phyloP scores from a whole-genome alignment of 2,329 filamentous ascomycete genomes.

The Ophiostoma populinum region DNA sequence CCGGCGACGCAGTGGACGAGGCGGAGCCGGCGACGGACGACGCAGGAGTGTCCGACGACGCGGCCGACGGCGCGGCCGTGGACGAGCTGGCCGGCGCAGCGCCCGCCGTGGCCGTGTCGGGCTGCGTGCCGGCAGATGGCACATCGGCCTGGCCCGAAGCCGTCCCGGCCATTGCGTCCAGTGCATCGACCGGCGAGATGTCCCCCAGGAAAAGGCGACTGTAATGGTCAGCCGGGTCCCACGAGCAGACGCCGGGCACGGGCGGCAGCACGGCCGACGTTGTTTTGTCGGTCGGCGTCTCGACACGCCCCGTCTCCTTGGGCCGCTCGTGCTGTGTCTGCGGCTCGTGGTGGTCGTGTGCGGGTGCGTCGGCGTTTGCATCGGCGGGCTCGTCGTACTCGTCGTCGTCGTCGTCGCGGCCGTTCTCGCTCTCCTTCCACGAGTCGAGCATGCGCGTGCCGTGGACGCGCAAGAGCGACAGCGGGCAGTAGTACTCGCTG shows the following conservation, averaged over 20 bases:
- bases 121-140: no score
- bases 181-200: no score
- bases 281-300: no score
- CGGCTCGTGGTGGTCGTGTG: conserved; percentile 14
- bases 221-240: no score
- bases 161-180: no score
- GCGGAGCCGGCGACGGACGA: not conserved
- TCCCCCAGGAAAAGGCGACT: no score
- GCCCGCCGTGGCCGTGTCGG: no score
- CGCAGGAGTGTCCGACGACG: not conserved
- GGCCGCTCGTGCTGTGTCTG: conserved; percentile 13
- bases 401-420: conserved; percentile 43
- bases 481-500: conserved; percentile 89
- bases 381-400: conserved; percentile 23
- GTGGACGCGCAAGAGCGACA: conserved; percentile 81
- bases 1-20: conserved; percentile 1
- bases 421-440: conserved; percentile 63
- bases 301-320: no score
- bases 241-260: no score
- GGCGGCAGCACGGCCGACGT: no score
- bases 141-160: no score
- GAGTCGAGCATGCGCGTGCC: conserved; percentile 94
- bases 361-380: not conserved
- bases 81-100: no score
- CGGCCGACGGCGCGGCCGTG: not conserved